phyloP scores from a whole-genome alignment of 768 basidiomycete genomes.

The Hericium coralloides region DNA sequence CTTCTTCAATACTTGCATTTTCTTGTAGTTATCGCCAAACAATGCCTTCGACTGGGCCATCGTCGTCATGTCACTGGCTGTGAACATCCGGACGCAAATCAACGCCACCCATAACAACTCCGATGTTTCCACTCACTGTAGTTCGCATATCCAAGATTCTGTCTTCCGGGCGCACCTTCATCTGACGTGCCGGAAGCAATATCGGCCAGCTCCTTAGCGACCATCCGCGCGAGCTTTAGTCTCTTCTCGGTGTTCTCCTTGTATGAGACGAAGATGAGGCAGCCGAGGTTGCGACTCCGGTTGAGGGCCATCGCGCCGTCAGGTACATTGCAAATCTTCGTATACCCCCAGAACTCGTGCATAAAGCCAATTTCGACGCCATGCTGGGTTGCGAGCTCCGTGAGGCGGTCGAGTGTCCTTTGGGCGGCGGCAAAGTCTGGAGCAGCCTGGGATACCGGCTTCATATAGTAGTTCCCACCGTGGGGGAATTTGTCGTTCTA shows the following conservation, averaged over 20 bases:
- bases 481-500: neutral
- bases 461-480: neutral
- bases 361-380: neutral
- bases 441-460: neutral
- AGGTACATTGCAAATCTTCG: slow-evolving; percentile 5
- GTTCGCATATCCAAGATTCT: slow-evolving; percentile 12
- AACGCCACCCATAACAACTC: neutral
- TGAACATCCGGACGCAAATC: neutral
- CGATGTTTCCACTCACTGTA: slow-evolving; percentile 4
- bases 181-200: neutral
- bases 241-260: slow-evolving; percentile 13
- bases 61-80: slow-evolving; percentile 19
- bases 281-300: neutral
- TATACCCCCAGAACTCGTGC: neutral
- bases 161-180: neutral
- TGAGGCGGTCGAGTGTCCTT: neutral
- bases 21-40: slow-evolving; percentile 29
- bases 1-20: slow-evolving; percentile 28
- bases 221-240: slow-evolving; percentile 22
- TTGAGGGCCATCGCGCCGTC: slow-evolving; percentile 4
- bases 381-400: neutral
- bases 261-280: neutral
- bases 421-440: neutral
- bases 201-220: neutral
- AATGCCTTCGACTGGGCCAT: slow-evolving; percentile 15